These are phyloP conservation scores for Nicotiana sylvestris DNA, from an alignment of 257 asterid species.

Conservation along the genomic window DNA sequence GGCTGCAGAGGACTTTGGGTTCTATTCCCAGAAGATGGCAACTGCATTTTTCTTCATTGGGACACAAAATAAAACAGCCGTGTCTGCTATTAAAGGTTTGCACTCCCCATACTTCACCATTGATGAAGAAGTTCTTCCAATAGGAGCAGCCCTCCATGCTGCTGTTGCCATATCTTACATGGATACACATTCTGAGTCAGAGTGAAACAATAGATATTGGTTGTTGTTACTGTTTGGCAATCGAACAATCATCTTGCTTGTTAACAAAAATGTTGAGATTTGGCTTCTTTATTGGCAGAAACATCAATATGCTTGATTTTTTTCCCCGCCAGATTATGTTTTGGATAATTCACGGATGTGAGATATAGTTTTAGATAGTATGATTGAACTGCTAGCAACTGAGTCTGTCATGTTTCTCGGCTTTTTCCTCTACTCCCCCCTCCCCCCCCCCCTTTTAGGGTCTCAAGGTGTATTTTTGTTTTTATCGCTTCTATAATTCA, in stretches of 20 bases:
- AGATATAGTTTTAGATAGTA: neutral
- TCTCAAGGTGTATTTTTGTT: neutral
- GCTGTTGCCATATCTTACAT: slow-evolving; percentile 69
- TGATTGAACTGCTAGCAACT: neutral
- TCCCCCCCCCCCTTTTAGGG: too few relatives aligned
- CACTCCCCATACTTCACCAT: slow-evolving; percentile 62
- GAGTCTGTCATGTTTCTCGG: neutral
- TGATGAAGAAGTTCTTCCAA: slow-evolving; percentile 60
- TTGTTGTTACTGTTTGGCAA: neutral
- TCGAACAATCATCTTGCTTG: neutral
- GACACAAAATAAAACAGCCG: slow-evolving; percentile 36
- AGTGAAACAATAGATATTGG: neutral
- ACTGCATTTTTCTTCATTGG: slow-evolving; percentile 64
- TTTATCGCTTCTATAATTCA: too few relatives aligned
- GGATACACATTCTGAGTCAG: slow-evolving; percentile 27
- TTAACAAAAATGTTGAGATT: neutral
- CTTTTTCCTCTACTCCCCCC: neutral
- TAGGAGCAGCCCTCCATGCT: slow-evolving; percentile 87
- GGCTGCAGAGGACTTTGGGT: slow-evolving; percentile 95
- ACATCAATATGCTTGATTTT: neutral
- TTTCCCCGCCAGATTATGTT: neutral
- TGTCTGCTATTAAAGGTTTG: slow-evolving; percentile 27
- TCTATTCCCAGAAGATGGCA: slow-evolving; percentile 57
- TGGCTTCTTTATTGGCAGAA: neutral
- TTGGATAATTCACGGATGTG: neutral